phyloP scores from a whole-genome alignment of 139 green algal genomes.

The Tetradesmus lagerheimii region DNA sequence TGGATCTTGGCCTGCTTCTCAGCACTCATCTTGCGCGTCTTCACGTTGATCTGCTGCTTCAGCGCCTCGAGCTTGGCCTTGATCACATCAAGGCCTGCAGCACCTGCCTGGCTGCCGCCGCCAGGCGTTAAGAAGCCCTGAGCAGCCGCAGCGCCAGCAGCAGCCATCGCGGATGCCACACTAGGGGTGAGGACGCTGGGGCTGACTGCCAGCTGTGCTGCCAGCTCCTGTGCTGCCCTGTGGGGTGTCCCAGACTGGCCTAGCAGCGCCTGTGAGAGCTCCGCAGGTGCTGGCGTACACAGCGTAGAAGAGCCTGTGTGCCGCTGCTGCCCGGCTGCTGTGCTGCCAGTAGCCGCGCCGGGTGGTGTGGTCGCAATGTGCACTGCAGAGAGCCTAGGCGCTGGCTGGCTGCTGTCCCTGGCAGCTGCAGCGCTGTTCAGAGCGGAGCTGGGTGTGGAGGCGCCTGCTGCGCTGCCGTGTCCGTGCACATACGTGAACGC shows the following conservation, averaged over 20 bases:
- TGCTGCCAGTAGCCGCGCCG: neutral
- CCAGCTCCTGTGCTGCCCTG: slow-evolving; percentile 30
- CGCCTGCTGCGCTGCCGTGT: neutral
- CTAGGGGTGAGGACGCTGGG: slow-evolving; percentile 40
- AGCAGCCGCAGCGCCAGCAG: neutral
- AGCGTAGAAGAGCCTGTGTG: neutral
- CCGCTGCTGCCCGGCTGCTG: neutral
- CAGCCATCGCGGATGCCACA: slow-evolving; percentile 19
- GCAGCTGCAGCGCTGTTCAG: neutral
- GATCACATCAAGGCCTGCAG: neutral
- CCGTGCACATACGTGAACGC: neutral
- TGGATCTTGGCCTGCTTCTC: slow-evolving; percentile 22
- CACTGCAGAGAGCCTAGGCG: slow-evolving; percentile 24
- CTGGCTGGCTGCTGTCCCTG: slow-evolving; percentile 7
- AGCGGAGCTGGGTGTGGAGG: neutral
- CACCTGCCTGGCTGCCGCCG: neutral
- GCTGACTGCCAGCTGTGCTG: slow-evolving; percentile 35
- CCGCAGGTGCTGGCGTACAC: slow-evolving; percentile 14
- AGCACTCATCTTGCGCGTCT: slow-evolving; percentile 28
- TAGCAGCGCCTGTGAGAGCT: slow-evolving; percentile 30
- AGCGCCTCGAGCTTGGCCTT: slow-evolving; percentile 22
- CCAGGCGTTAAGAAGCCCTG: neutral
- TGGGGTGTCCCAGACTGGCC: slow-evolving; percentile 13
- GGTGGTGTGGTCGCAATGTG: slow-evolving; percentile 31
- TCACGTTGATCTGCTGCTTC: slow-evolving; percentile 20